Evolutionary conservation across 2,329 filamentous ascomycete genomes (phyloP).

Genomic region (Claviceps sp.): DNA sequence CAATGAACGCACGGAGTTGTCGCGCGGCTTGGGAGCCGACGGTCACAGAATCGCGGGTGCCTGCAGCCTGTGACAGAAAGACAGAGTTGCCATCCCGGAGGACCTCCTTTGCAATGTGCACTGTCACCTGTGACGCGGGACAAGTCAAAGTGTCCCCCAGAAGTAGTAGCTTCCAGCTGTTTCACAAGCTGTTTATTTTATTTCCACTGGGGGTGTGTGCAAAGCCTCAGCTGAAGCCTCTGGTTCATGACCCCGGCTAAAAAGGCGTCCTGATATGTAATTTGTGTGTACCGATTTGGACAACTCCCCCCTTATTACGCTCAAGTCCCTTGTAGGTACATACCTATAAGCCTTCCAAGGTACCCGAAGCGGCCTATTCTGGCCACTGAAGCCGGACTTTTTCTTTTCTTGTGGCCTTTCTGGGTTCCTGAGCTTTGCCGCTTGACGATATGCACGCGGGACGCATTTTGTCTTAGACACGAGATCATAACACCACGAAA

Average conservation of each 20-base stretch:
- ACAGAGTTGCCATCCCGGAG: too few species aligned
- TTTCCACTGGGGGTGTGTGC: too few species aligned
- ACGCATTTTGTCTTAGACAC: conserved; percentile 1
- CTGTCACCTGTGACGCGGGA: too few species aligned
- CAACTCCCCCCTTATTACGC: neutral
- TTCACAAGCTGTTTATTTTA: too few species aligned
- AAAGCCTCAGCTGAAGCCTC: too few species aligned
- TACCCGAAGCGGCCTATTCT: too few species aligned
- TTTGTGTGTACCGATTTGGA: neutral
- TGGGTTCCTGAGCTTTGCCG: neutral
- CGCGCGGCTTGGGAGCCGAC: neutral
- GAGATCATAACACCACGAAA: neutral
- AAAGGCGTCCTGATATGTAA: too few species aligned
- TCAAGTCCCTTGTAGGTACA: neutral
- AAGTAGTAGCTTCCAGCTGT: too few species aligned
- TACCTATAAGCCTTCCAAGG: too few species aligned
- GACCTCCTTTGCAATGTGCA: too few species aligned
- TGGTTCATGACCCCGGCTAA: too few species aligned
- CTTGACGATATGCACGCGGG: neutral
- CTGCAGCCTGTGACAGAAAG: neutral
- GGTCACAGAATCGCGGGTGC: neutral
- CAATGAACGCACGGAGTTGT: neutral
- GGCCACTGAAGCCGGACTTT: neutral
- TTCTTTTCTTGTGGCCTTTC: neutral
- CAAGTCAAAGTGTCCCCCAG: too few species aligned